Base-by-base conservation (phyloP, 176 grass and related monocot species). In the Eragrostis nindensis region DNA sequence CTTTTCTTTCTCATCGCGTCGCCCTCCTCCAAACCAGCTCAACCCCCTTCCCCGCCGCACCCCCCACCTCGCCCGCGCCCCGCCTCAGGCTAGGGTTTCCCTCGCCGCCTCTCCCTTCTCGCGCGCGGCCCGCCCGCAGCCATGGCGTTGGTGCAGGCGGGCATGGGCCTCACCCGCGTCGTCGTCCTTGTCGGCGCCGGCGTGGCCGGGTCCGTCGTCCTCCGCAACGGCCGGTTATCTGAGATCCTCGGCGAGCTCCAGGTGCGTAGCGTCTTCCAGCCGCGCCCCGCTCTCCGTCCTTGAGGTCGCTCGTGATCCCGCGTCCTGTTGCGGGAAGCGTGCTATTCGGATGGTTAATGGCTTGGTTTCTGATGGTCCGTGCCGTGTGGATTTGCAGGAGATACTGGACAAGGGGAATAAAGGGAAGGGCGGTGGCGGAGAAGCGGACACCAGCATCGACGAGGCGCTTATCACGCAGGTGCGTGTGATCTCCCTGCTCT, bases 211-310 rank as follows among this genome's bases (percentile, higher is more conserved):
- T 86, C 96, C 71, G 80, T 99, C 75, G 82, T 91, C 66, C 67
- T 99, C 64, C 90, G 92, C 69, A 95, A 95, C 40, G 93, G 93
- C 50, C 89, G 85, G 36, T 76, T 95, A 63, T 78, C 96, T 40
- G 92, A 99, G 79, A 89, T 99, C 55, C 75, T 99, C 22, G 82
- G 77, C 9, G 96, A 99, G 77, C 80, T 99, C 15, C 96, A 95
- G 90, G 95, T 98, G 76, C 70, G 75, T 83, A 55, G 26, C 22
- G 11, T 49, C 14, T 5, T 25, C 72, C 80, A 7, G 1, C 17
- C 49, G 10, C 27, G 9, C 17, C 53, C 9, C n/a, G 29, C 48
- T 52, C 43, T 41, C 42, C 17, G 9, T 0, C 7, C 52, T 5
- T 22, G n/a, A 60, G 4, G 9, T 15, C 8, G 43, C 41, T 7